phyloP scores from a whole-genome alignment of 345 rosid genomes.

The Salix purpurea region DNA sequence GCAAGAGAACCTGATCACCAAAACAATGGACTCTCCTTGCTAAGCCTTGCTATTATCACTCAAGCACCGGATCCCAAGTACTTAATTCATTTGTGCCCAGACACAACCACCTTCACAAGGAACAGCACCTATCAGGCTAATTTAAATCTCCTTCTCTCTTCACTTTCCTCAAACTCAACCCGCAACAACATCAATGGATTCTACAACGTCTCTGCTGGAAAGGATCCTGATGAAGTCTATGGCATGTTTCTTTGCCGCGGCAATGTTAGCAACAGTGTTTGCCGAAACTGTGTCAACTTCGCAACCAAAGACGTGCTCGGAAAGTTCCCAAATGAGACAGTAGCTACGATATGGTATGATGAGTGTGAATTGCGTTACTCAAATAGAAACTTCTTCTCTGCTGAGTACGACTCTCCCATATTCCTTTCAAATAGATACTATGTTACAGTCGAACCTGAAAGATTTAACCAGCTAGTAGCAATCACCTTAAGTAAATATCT shows the following conservation, averaged over 20 bases:
- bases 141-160: constrained; percentile 4
- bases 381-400: constrained; percentile 31
- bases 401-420: not conserved
- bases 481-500: not conserved
- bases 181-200: not conserved
- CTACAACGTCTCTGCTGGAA: not conserved
- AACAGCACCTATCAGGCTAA: constrained; percentile 10
- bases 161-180: constrained; percentile 3
- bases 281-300: constrained; percentile 29
- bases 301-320: constrained; percentile 14
- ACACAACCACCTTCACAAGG: not conserved
- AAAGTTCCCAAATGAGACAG: constrained; percentile 26
- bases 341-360: constrained; percentile 36
- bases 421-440: not conserved
- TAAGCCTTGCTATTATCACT: not conserved
- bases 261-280: constrained; percentile 6
- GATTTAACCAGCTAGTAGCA: constrained; percentile 14
- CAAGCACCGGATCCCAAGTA: not conserved
- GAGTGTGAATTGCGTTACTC: constrained; percentile 46
- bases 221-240: not conserved
- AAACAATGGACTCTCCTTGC: not conserved
- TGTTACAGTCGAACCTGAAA: not conserved
- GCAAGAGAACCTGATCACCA: no score
- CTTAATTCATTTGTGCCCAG: not conserved
- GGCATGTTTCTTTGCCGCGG: constrained; percentile 22